Percentiles rank a stretch among this genome's conserved stretches.
phyloP scores from a whole-genome alignment of 208 protist genomes.

The Trypanosoma avium region DNA sequence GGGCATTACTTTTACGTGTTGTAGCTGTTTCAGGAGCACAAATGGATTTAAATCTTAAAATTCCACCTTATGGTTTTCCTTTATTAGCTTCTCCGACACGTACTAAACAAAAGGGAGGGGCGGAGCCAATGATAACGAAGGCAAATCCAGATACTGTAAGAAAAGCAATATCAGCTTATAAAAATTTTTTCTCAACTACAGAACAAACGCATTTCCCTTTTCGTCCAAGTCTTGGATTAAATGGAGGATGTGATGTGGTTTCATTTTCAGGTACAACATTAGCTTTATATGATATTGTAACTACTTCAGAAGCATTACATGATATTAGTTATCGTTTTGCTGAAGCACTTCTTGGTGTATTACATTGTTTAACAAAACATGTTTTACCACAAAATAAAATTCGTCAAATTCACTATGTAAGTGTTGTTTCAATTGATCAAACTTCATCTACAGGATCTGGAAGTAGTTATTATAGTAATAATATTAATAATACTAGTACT shows the following conservation, averaged over 20 bases:
- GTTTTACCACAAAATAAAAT: slow-evolving; percentile 66
- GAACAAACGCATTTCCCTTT: slow-evolving; percentile 70
- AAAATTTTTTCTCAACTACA: slow-evolving; percentile 64
- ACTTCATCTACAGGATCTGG: neutral
- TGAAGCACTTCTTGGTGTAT: slow-evolving; percentile 72
- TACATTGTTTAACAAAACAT: slow-evolving; percentile 68
- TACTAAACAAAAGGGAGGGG: slow-evolving; percentile 27
- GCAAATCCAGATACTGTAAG: slow-evolving; percentile 67
- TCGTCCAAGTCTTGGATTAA: slow-evolving; percentile 64
- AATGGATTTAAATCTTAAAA: slow-evolving; percentile 72
- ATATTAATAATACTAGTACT: neutral
- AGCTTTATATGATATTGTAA: slow-evolving; percentile 75
- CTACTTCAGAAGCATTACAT: slow-evolving; percentile 38
- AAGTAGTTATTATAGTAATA: neutral
- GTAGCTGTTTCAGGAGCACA: slow-evolving; percentile 65
- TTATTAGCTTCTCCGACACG: slow-evolving; percentile 64
- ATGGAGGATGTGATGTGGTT: slow-evolving; percentile 84
- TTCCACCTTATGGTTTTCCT: slow-evolving; percentile 81
- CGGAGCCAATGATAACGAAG: slow-evolving; percentile 25
- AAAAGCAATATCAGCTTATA: slow-evolving; percentile 67
- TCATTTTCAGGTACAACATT: slow-evolving; percentile 64
- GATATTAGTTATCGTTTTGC: slow-evolving; percentile 58
- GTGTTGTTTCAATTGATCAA: slow-evolving; percentile 76
- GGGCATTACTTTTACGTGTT: slow-evolving; percentile 72
- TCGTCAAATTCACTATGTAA: slow-evolving; percentile 65